Evolutionary conservation across 2,329 filamentous ascomycete genomes (phyloP).

Genomic region (Colletotrichum tabaci): DNA sequence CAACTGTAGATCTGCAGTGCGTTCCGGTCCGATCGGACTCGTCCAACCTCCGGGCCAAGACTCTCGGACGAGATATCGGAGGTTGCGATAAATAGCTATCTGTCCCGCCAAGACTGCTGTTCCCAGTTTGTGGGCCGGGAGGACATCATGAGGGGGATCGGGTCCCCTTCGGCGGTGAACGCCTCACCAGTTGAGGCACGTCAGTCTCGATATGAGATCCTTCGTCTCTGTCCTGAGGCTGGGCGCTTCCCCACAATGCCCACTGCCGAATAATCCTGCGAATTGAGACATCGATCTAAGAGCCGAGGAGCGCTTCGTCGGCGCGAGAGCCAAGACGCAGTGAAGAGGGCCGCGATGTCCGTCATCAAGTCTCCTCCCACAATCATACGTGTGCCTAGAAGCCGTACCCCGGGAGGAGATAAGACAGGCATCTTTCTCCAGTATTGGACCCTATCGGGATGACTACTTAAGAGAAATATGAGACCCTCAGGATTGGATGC

Average conservation of each 20-base stretch:
- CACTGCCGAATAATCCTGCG: not conserved
- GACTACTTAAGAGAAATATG: not conserved
- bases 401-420: not conserved
- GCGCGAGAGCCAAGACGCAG: conserved; percentile 7
- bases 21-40: conserved; percentile 8
- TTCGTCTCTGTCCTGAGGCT: not conserved
- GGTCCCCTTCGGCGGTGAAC: not conserved
- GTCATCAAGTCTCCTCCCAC: not conserved
- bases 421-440: not conserved
- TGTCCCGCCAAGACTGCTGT: conserved; percentile 17
- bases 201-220: not conserved
- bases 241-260: conserved; percentile 17
- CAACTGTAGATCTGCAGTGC: not conserved
- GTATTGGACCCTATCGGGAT: not conserved
- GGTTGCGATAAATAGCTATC: conserved; percentile 20
- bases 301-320: conserved; percentile 23
- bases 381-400: not conserved
- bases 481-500: not conserved
- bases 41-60: conserved; percentile 16
- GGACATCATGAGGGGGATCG: not conserved
- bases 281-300: not conserved
- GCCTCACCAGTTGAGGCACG: not conserved
- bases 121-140: conserved; percentile 8
- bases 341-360: not conserved
- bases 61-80: conserved; percentile 10